Conservation (phyloP, 306 rosid genomes). For the Leucaena leucocephala region DNA sequence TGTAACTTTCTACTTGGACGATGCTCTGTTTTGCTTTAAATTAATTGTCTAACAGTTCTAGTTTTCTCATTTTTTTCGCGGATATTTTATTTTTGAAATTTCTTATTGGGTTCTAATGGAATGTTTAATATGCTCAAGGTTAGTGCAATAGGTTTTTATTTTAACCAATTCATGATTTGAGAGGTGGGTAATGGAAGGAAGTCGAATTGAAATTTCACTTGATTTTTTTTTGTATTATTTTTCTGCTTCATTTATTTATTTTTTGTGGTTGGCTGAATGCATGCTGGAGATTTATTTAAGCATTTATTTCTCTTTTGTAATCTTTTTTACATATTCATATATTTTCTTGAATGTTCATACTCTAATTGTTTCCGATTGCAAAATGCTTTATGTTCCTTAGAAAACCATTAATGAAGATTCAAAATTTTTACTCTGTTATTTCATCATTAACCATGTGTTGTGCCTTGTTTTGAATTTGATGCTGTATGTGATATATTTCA, state of each 20-base stretch:
- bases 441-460: background rate
- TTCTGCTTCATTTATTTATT: background rate
- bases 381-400: background rate
- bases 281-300: background rate
- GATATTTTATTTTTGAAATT: background rate
- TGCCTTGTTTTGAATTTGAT: background rate
- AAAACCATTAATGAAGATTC: background rate
- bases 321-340: background rate
- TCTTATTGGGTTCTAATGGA: background rate
- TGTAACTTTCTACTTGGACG: background rate
- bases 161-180: background rate
- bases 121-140: too few relatives aligned
- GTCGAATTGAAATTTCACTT: background rate
- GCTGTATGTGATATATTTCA: background rate
- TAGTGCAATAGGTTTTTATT: too few relatives aligned
- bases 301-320: background rate
- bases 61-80: background rate
- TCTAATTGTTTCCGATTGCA: background rate
- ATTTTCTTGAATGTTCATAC: background rate
- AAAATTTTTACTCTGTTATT: background rate
- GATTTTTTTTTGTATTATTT: background rate
- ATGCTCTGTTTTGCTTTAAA: background rate
- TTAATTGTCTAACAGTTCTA: background rate
- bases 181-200: background rate
- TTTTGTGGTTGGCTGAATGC: background rate